These are phyloP conservation scores for Solanum aculeatissimum DNA, from an alignment of 305 asterid species.

Conservation along the genomic window DNA sequence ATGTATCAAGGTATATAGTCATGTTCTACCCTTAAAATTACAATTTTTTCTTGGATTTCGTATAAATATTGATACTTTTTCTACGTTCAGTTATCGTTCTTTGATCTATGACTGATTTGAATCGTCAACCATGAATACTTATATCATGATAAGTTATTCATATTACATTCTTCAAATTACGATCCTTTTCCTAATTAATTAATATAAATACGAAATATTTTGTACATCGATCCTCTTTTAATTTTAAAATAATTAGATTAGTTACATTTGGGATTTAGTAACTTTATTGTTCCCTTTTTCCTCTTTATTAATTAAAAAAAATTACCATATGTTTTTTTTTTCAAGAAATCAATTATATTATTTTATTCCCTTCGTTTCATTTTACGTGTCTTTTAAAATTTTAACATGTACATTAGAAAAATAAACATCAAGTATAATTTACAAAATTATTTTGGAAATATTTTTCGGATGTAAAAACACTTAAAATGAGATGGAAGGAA, in stretches of 20 bases:
- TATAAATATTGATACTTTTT: no score
- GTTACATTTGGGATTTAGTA: background rate
- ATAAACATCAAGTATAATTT: background rate
- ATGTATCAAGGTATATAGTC: background rate
- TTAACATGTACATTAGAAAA: background rate
- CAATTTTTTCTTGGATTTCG: rapidly evolving
- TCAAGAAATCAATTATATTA: background rate
- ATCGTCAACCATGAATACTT: no score
- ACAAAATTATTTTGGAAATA: background rate
- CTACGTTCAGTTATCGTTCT: no score
- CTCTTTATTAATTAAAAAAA: background rate
- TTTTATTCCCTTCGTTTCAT: background rate
- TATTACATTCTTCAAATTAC: no score
- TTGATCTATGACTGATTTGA: no score
- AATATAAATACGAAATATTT: background rate
- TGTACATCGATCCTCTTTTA: background rate
- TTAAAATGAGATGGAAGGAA: background rate
- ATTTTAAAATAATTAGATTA: background rate
- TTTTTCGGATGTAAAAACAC: background rate
- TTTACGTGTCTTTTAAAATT: background rate
- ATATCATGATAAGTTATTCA: no score
- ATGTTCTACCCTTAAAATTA: background rate
- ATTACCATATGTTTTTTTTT: background rate
- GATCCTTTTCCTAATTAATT: no score
- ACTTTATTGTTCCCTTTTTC: background rate